These are phyloP conservation scores for Solanum sitiens DNA, from an alignment of 257 asterid species.

Conservation along the genomic window DNA sequence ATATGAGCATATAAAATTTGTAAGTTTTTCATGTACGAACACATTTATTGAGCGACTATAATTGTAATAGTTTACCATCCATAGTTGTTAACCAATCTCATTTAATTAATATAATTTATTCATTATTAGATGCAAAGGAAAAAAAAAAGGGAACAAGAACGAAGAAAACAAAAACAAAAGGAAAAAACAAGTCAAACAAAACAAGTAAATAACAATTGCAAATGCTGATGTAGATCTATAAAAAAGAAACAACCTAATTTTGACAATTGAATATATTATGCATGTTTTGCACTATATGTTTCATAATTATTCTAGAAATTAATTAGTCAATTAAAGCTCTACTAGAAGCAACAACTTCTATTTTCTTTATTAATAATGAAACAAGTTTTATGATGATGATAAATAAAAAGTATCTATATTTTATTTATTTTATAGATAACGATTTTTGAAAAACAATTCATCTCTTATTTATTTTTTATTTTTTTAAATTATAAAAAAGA, in stretches of 20 bases:
- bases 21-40: neutral
- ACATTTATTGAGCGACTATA: neutral
- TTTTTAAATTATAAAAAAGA: no score
- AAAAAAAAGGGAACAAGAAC: neutral
- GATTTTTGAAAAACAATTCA: fast-evolving
- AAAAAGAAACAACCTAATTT: neutral
- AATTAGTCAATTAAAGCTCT: neutral
- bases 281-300: neutral
- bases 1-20: fast-evolving
- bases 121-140: neutral
- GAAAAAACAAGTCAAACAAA: neutral
- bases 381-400: neutral
- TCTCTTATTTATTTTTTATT: neutral
- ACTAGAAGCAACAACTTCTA: neutral
- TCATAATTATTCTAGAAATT: neutral
- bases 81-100: neutral
- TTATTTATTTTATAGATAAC: fast-evolving
- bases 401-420: fast-evolving
- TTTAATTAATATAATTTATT: neutral
- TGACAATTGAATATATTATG: neutral
- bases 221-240: neutral
- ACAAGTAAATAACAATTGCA: neutral
- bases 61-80: neutral
- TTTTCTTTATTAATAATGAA: neutral
- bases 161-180: neutral